Evolutionary conservation across 1,284 basidiomycete species (phyloP), one percentile per base, ranked within the genome.

Genomic region (Phaffia rhodozyma): DNA sequence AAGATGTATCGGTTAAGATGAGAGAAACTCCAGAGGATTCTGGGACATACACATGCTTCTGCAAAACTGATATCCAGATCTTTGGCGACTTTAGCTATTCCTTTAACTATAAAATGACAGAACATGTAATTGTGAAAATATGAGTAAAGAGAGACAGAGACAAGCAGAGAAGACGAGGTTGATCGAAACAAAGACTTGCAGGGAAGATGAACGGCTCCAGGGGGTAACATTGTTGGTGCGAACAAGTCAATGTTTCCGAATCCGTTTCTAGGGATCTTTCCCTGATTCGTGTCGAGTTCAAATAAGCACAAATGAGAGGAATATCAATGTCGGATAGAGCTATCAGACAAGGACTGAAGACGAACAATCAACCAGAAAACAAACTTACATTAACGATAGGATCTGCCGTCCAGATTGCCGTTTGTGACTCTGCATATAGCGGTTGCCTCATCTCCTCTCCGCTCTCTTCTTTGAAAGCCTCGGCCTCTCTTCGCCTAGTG

Each of bases 201-300:
- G 23, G 91, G 89, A 47, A 98, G 78, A 76, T 97, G 90, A 0
- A 80, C 86, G 3, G 84, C 91, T 20, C 94, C 94, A 60, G 76
- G 77, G 0, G 96, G 96, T 29, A 98, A 80, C 94, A 99, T 98
- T 1, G 87, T 86, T 29, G 91, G 87, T 5, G 89, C 89, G 74
- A 96, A 98, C 32, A 99, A 77, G 76, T 99, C 94, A 67, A 99
- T 89, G 73, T 97, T 97, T 25, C 96, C 96, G 73, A 96, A 99
- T 67, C 86, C 84, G 71, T 99, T 99, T 75, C 88, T 93, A 5
- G 92, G 92, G 49, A 98, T 83, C 72, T 83, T 84, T 25, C 96
- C 94, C 88, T 97, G 70, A 25, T 5, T 2, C 7, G 3, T 7
- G 25, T 50, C 18, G 47, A 23, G 49, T 16, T 51, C 32, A 34